Base-by-base conservation (phyloP, 2,329 filamentous ascomycete genomes). In the Exophiala xenobiotica region DNA sequence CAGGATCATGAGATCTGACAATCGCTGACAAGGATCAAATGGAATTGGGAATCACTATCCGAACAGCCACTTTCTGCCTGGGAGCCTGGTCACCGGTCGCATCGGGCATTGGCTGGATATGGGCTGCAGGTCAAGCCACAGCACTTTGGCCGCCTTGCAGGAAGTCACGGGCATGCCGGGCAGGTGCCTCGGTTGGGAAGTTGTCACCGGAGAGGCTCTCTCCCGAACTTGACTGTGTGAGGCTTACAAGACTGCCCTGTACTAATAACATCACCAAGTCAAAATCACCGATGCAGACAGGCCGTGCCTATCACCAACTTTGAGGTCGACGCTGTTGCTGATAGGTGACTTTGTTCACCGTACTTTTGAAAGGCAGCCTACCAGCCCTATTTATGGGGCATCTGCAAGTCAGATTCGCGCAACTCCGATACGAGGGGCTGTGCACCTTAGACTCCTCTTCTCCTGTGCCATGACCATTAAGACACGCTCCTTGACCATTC, bases 341-440 rank as follows among this genome's bases (percentile, higher is more conserved):
- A 35, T 35, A 14, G 6, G 31, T 16, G 18, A 14, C n/a, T 35
- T 4, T 14, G 18, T 35, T 35, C 31, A 35, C 31, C 31, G 31
- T 35, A 35, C 31, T 35, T 35, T 35, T 35, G 31, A n/a, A n/a
- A n/a, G n/a, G n/a, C n/a, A n/a, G n/a, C n/a, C 31, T 14, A 14
- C 18, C 31, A 35, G 31, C 31, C 31, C 31, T 35, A 35, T 35
- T 35, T 35, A 35, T 35, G 31, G 31, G 31, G 31, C 31, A 35
- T 3, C 31, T 14, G 31, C 31, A 14, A 16, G 31, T 35, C 31
- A 35, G 31, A 35, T 16, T 35, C 31, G 31, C 31, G 31, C n/a
- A 14, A 35, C n/a, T n/a, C 31, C 31, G 31, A 35, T 35, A 35
- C 31, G 31, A 35, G 31, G 31, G 31, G 31, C 31, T 16, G 31